These are phyloP conservation scores for Trichoderma sp. DNA, from an alignment of 2,329 filamentous ascomycete genomes.

Conservation along the genomic window DNA sequence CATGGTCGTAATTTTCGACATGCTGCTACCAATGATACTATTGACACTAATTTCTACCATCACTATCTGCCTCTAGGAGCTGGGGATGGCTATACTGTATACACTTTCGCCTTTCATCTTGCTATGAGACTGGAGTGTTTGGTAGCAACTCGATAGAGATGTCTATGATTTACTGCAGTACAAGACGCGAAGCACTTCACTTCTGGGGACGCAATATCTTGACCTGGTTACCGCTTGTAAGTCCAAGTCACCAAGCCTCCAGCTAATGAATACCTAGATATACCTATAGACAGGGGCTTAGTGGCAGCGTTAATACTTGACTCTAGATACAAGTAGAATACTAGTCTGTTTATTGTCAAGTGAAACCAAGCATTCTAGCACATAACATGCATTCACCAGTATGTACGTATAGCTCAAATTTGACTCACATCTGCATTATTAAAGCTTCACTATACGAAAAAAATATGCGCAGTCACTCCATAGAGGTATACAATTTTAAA, in stretches of 20 bases:
- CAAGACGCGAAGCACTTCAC: not conserved
- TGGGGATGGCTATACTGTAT: not conserved
- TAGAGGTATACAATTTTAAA: too few relatives aligned
- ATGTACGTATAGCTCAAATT: not conserved
- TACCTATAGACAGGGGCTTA: not conserved
- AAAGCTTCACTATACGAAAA: not conserved
- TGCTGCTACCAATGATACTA: too few relatives aligned
- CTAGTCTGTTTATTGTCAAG: not conserved
- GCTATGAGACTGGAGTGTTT: not conserved
- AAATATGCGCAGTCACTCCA: not conserved
- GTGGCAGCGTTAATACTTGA: fast-evolving
- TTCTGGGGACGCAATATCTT: not conserved
- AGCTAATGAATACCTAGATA: not conserved
- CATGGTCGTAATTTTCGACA: too few relatives aligned
- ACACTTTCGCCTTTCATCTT: not conserved
- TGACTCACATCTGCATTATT: not conserved
- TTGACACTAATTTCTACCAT: too few relatives aligned
- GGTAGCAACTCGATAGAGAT: not conserved
- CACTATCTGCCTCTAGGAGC: too few relatives aligned
- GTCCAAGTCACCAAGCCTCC: not conserved
- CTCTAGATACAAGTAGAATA: not conserved
- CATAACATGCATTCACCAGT: not conserved
- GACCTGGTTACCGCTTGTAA: not conserved
- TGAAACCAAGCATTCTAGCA: not conserved
- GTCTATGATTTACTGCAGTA: not conserved